A percentile compares a stretch with the other conserved stretches of the same genome.
These are phyloP conservation scores for Tylopilus vinaceipallidus DNA, from an alignment of 768 basidiomycete species.

Conservation along the genomic window DNA sequence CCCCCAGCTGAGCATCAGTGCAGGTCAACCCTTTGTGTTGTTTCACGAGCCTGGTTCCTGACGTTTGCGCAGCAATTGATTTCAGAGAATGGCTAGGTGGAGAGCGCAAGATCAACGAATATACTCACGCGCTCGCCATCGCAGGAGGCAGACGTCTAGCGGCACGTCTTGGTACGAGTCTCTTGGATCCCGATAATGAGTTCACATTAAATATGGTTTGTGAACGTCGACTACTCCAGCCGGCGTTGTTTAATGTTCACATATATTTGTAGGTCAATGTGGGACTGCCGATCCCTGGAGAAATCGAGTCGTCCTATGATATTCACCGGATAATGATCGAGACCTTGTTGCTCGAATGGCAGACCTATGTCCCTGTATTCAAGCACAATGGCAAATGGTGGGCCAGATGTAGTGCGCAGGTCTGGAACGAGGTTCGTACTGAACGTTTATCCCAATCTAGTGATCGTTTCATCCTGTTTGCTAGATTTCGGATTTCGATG, in stretches of 20 bases:
- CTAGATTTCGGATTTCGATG: constrained; percentile 34
- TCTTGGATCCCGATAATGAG: constrained; percentile 60
- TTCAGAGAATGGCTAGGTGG: constrained; percentile 77
- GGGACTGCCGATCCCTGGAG: constrained; percentile 35
- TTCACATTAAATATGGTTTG: constrained; percentile 70
- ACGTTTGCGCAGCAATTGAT: constrained; percentile 50
- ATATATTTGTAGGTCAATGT: constrained; percentile 41
- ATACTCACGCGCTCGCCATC: constrained; percentile 68
- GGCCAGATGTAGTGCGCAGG: constrained; percentile 30
- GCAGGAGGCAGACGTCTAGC: constrained; percentile 62
- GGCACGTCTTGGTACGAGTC: constrained; percentile 54
- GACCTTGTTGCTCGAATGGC: constrained; percentile 23
- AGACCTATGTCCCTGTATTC: constrained; percentile 8
- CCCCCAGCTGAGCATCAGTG: constrained; percentile 50
- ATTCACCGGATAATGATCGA: constrained; percentile 15
- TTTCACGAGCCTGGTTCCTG: background rate
- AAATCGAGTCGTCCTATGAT: constrained; percentile 20
- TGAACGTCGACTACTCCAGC: background rate
- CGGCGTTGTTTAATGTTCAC: background rate
- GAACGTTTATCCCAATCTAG: background rate
- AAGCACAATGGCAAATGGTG: constrained; percentile 34
- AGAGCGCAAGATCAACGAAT: constrained; percentile 65
- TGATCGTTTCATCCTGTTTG: background rate
- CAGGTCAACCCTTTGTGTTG: constrained; percentile 37
- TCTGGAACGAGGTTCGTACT: constrained; percentile 32